These are phyloP conservation scores for Naganishia friedmannii DNA, from an alignment of 768 basidiomycete species.

Conservation along the genomic window DNA sequence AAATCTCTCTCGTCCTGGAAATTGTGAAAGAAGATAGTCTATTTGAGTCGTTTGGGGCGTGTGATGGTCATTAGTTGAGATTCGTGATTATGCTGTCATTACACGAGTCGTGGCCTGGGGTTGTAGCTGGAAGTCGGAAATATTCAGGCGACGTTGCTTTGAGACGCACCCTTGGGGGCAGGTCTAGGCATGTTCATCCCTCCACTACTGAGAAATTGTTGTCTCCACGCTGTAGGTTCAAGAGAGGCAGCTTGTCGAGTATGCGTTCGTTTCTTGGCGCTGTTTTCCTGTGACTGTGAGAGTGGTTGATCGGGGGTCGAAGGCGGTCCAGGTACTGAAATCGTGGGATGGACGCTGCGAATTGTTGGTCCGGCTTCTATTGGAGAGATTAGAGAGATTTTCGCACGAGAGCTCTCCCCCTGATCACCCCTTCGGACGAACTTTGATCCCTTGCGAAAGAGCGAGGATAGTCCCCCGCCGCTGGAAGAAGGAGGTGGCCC, in stretches of 20 bases:
- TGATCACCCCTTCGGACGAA: constrained; percentile 16
- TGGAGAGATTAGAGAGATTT: neutral
- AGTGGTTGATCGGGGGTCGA: neutral
- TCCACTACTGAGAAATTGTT: constrained; percentile 20
- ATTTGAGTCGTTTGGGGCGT: neutral
- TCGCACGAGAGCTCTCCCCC: constrained; percentile 10
- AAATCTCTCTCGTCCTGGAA: neutral
- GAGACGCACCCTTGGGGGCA: constrained; percentile 21
- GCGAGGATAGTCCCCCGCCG: constrained; percentile 6
- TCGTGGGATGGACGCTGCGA: constrained; percentile 4
- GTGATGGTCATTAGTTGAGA: neutral
- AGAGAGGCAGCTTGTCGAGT: constrained; percentile 15
- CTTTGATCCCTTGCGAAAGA: constrained; percentile 9
- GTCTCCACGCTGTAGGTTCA: constrained; percentile 20
- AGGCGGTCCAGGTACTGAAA: neutral
- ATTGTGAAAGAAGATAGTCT: neutral
- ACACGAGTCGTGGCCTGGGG: neutral
- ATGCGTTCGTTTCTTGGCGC: neutral
- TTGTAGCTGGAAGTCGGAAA: neutral
- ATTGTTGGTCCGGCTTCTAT: neutral
- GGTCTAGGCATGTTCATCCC: constrained; percentile 17
- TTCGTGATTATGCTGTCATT: neutral
- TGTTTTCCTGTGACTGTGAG: neutral
- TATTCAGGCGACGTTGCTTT: constrained; percentile 8
- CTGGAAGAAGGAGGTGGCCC: neutral